These are phyloP conservation scores for Argentina anserina DNA, from an alignment of 306 rosid genomes.

Conservation along the genomic window DNA sequence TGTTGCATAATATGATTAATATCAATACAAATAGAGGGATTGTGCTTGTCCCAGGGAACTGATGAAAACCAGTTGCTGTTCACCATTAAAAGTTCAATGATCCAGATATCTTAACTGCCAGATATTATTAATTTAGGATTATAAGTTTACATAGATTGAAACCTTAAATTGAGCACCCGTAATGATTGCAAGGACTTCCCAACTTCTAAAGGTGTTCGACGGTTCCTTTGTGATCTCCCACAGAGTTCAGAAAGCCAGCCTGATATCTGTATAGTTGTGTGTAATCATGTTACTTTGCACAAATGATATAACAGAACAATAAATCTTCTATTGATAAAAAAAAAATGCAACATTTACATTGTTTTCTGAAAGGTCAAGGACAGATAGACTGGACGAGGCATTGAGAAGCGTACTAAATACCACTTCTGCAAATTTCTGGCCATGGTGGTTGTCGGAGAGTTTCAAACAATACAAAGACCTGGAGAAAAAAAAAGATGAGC, in stretches of 20 bases:
- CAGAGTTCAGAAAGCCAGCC: slow-evolving; percentile 80
- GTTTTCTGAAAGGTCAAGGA: slow-evolving; percentile 86
- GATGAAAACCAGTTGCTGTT: neutral
- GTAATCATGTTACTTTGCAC: slow-evolving; percentile 23
- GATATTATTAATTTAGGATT: slow-evolving; percentile 1
- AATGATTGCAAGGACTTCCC: slow-evolving; percentile 67
- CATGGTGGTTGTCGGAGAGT: slow-evolving; percentile 51
- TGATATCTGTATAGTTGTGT: slow-evolving; percentile 51
- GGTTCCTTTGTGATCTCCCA: slow-evolving; percentile 31
- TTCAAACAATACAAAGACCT: slow-evolving; percentile 72
- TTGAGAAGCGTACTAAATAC: slow-evolving; percentile 57
- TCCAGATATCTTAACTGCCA: slow-evolving; percentile 3
- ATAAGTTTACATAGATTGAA: slow-evolving; percentile 15
- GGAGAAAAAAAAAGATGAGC: slow-evolving; percentile 21
- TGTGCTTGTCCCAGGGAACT: neutral
- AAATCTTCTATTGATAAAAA: slow-evolving; percentile 10
- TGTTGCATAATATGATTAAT: slow-evolving; percentile 13
- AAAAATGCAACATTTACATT: slow-evolving; percentile 48
- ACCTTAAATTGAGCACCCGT: slow-evolving; percentile 81
- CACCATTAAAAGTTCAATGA: neutral
- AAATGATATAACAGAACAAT: slow-evolving; percentile 20
- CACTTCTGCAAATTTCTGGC: slow-evolving; percentile 51
- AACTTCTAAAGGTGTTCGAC: slow-evolving; percentile 26
- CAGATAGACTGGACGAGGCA: slow-evolving; percentile 60
- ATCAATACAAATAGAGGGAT: neutral